Percentiles rank a stretch among this genome's conserved stretches.
Conservation (phyloP, 1,139 yeast genomes). For the Hyphopichia wangnamkhiaoensis region DNA sequence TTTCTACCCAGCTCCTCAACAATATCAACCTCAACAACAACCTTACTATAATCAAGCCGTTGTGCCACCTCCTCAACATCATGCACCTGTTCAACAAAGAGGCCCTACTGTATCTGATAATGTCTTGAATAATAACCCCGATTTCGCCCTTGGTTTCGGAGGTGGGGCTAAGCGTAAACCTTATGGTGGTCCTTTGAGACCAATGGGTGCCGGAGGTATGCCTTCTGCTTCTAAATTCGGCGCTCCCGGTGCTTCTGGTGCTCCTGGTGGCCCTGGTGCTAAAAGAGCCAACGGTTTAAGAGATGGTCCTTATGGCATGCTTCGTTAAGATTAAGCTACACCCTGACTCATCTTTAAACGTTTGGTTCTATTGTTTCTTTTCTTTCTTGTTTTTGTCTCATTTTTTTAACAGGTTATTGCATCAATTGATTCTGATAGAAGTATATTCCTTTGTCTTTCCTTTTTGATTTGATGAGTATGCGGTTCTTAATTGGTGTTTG, state of each 20-base stretch:
- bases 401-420: too few species aligned
- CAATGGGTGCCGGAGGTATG: slow-evolving; percentile 12
- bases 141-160: slow-evolving; percentile 41
- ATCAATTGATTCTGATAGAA: too few species aligned
- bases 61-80: slow-evolving; percentile 10
- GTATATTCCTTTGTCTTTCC: too few species aligned
- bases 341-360: too few species aligned
- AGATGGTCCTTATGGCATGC: slow-evolving; percentile 11
- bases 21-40: slow-evolving; percentile 11
- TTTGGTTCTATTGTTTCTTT: too few species aligned
- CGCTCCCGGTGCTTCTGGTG: background rate
- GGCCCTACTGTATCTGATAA: slow-evolving; percentile 48
- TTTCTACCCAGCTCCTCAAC: slow-evolving; percentile 14
- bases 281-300: slow-evolving; percentile 7
- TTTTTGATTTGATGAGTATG: too few species aligned
- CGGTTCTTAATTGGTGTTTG: too few species aligned
- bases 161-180: slow-evolving; percentile 24
- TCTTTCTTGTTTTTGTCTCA: too few species aligned
- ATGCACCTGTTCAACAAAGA: slow-evolving; percentile 11
- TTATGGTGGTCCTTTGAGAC: slow-evolving; percentile 4
- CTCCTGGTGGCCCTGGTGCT: background rate
- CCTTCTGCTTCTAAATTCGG: slow-evolving; percentile 12
- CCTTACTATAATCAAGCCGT: slow-evolving; percentile 11
- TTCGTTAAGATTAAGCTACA: slow-evolving; percentile 4
- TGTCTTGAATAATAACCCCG: slow-evolving; percentile 54